Conservation (phyloP, 352 stramenopile species). For the Pythium aquatile region DNA sequence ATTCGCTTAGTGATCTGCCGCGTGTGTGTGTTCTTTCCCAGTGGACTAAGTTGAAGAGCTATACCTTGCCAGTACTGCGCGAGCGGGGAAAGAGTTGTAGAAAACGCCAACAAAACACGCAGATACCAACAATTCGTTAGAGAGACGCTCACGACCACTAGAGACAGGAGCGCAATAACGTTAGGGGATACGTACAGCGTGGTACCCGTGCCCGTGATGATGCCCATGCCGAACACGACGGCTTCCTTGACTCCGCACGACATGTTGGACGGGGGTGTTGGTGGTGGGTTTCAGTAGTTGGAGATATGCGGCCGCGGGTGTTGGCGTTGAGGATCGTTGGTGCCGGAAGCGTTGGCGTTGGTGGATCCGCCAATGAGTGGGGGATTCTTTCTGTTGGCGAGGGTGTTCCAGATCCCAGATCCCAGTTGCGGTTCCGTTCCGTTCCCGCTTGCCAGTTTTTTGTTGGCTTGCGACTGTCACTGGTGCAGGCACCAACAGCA, state of each 20-base stretch:
- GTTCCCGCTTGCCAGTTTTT: conserved; percentile 3
- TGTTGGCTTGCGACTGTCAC: conserved; percentile 4
- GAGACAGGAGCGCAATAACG: too few species aligned
- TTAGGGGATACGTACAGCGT: conserved; percentile 56
- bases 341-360: conserved; percentile 4
- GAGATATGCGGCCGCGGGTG: not conserved
- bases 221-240: conserved; percentile 74
- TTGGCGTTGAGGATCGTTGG: not conserved
- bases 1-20: not conserved
- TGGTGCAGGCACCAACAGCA: not conserved
- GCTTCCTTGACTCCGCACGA: conserved; percentile 77
- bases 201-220: conserved; percentile 82
- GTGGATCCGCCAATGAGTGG: not conserved
- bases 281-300: conserved; percentile 8
- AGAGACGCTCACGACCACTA: not conserved
- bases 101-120: not conserved
- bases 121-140: conserved; percentile 2
- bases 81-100: conserved; percentile 7
- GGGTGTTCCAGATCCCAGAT: not conserved
- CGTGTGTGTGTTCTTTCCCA: too few species aligned
- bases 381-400: not conserved
- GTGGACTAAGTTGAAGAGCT: not conserved
- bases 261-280: conserved; percentile 36
- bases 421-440: not conserved
- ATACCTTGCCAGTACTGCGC: conserved; percentile 65